Evolutionary conservation across 2,329 filamentous ascomycete genomes (phyloP).

Genomic region (Escovopsis weberi): DNA sequence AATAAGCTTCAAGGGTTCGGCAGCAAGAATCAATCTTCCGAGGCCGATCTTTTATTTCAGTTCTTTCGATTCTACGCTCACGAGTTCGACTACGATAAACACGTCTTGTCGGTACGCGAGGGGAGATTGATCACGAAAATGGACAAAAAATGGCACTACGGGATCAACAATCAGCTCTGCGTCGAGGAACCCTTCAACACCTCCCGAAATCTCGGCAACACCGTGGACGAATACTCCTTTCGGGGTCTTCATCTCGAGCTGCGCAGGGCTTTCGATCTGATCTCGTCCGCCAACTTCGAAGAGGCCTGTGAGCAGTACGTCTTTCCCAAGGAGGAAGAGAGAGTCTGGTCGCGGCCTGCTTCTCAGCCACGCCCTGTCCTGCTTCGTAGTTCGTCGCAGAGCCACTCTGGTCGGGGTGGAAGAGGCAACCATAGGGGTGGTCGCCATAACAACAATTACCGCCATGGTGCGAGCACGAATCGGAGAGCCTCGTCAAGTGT

Average conservation of each 20-base stretch:
- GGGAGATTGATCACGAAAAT: constrained; percentile 66
- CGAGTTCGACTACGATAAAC: constrained; percentile 78
- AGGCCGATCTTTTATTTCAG: constrained; percentile 79
- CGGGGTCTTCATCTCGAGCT: constrained; percentile 82
- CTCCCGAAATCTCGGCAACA: constrained; percentile 82
- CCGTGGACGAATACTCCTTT: constrained; percentile 89
- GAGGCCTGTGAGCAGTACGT: constrained; percentile 80
- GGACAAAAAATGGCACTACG: constrained; percentile 77
- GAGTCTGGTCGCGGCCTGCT: constrained; percentile 42
- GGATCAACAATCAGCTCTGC: constrained; percentile 70
- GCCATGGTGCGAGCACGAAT: constrained; percentile 24
- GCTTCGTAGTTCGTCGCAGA: constrained; percentile 46
- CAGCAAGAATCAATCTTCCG: constrained; percentile 60
- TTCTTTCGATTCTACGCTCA: constrained; percentile 94
- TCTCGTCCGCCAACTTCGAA: constrained; percentile 63
- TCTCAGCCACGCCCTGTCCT: constrained; percentile 40
- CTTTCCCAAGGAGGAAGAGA: constrained; percentile 71
- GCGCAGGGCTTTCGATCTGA: constrained; percentile 70
- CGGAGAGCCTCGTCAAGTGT: constrained; percentile 40
- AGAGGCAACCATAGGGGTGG: constrained; percentile 35
- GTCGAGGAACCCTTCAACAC: constrained; percentile 96
- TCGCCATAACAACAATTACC: constrained; percentile 28
- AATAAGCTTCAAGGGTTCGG: constrained; percentile 62
- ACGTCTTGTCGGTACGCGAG: constrained; percentile 71
- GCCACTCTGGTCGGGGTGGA: constrained; percentile 33